These are phyloP conservation scores for Centrapalus pauciflorus DNA, from an alignment of 129 eudicot species.

Conservation along the genomic window DNA sequence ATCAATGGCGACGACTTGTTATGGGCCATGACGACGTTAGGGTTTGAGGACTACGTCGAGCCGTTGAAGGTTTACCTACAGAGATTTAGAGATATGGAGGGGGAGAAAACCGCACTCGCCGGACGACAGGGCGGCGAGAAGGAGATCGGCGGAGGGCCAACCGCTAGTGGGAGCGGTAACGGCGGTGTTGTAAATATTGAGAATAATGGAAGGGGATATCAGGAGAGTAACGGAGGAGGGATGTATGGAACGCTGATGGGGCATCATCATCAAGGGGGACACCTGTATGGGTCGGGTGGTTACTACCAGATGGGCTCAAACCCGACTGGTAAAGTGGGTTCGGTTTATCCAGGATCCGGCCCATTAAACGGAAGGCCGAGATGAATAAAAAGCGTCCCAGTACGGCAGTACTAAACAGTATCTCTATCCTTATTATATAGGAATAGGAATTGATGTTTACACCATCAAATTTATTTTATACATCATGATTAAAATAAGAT, in stretches of 20 bases:
- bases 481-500: too few species aligned
- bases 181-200: slow-evolving; percentile 33
- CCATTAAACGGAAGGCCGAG: slow-evolving; percentile 38
- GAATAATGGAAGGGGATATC: slow-evolving; percentile 31
- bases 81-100: slow-evolving; percentile 66
- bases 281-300: slow-evolving; percentile 37
- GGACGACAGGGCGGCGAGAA: slow-evolving; percentile 35
- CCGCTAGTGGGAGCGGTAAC: slow-evolving; percentile 20
- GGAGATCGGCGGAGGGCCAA: slow-evolving; percentile 3
- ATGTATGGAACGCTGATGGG: slow-evolving; percentile 38
- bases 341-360: slow-evolving; percentile 43
- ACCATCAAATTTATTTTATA: too few species aligned
- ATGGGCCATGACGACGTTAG: slow-evolving; percentile 72
- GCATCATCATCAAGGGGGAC: slow-evolving; percentile 37
- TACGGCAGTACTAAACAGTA: too few species aligned
- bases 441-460: too few species aligned
- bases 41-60: slow-evolving; percentile 69
- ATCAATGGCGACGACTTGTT: slow-evolving; percentile 66
- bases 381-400: too few species aligned
- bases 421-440: too few species aligned
- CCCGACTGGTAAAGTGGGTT: slow-evolving; percentile 39
- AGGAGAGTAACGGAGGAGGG: slow-evolving; percentile 29
- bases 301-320: slow-evolving; percentile 39
- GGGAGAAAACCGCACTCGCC: slow-evolving; percentile 50
- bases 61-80: slow-evolving; percentile 61